phyloP scores from a whole-genome alignment of 2,329 filamentous ascomycete species.

The Botrytis deweyae region DNA sequence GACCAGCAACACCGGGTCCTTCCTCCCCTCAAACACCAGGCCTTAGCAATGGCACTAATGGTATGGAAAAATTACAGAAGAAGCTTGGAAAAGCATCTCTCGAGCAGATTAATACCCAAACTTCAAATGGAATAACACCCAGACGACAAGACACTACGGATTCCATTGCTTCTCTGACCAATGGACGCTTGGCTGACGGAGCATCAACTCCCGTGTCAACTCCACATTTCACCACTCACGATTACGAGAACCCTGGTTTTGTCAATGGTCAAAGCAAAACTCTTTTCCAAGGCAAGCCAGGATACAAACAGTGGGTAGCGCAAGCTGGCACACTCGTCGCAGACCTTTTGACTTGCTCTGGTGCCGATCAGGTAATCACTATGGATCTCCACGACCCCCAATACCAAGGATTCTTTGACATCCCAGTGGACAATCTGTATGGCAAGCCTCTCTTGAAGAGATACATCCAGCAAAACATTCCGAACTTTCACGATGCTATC shows the following conservation, averaged over 20 bases:
- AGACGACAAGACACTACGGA: constrained; percentile 43
- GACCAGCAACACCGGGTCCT: constrained; percentile 79
- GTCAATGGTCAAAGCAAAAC: constrained; percentile 49
- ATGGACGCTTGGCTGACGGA: constrained; percentile 32
- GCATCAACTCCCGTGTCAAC: constrained; percentile 31
- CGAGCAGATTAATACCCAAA: constrained; percentile 51
- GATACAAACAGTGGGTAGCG: constrained; percentile 98
- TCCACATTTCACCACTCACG: constrained; percentile 57
- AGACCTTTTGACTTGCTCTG: constrained; percentile 90
- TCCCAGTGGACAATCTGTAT: constrained; percentile 97
- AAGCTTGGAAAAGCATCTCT: constrained; percentile 68
- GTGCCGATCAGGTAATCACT: constrained; percentile 94
- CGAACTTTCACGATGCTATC: constrained; percentile 77
- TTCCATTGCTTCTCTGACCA: constrained; percentile 40
- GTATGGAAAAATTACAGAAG: constrained; percentile 68
- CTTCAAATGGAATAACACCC: constrained; percentile 42
- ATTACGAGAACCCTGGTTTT: constrained; percentile 59
- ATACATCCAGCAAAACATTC: constrained; percentile 76
- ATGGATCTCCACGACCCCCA: constrained; percentile 97
- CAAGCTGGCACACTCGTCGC: constrained; percentile 94
- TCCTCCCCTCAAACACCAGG: constrained; percentile 66
- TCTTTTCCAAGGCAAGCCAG: constrained; percentile 77
- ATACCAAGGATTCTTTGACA: constrained; percentile 98
- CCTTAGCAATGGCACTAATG: constrained; percentile 53
- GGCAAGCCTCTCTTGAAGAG: constrained; percentile 71